These are phyloP conservation scores for Alternaria sp. DNA, from an alignment of 2,329 filamentous ascomycete species.

Conservation along the genomic window DNA sequence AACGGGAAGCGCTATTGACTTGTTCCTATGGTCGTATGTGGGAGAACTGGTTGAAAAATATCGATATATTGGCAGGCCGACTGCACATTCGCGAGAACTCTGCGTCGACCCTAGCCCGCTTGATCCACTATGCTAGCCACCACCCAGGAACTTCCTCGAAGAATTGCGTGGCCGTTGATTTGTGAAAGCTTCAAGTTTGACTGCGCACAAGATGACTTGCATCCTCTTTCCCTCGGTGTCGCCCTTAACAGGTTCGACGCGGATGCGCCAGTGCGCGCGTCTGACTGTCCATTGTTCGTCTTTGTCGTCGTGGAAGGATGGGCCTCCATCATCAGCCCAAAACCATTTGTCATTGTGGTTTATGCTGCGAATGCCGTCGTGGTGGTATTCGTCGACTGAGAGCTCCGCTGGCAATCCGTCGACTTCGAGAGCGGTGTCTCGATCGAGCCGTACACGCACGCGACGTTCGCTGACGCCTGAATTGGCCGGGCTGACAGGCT, in stretches of 20 bases:
- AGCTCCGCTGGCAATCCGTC: constrained; percentile 29
- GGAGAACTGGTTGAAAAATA: not conserved
- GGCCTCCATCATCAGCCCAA: too few relatives aligned
- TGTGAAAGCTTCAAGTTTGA: constrained; percentile 76
- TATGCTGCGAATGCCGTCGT: constrained; percentile 23
- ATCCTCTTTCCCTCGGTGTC: constrained; percentile 59
- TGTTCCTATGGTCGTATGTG: constrained; percentile 9
- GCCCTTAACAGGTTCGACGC: constrained; percentile 60
- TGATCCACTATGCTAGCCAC: not conserved
- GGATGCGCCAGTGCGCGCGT: constrained; percentile 51
- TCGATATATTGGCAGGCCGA: not conserved
- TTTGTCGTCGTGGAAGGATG: too few relatives aligned
- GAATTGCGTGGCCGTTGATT: constrained; percentile 71
- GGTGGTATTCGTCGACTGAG: too few relatives aligned
- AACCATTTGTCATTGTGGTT: not conserved
- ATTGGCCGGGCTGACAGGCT: constrained; percentile 70
- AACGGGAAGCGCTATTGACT: not conserved
- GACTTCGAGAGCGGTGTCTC: constrained; percentile 32
- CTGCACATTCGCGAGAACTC: not conserved
- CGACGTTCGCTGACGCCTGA: constrained; percentile 73
- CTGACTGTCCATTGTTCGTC: constrained; percentile 45
- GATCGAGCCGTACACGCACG: constrained; percentile 54
- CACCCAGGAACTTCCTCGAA: constrained; percentile 66
- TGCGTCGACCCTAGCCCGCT: not conserved
- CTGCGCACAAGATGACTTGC: constrained; percentile 76